phyloP scores from a whole-genome alignment of 805 yeast genomes.

The Kurtzmaniella fragi region DNA sequence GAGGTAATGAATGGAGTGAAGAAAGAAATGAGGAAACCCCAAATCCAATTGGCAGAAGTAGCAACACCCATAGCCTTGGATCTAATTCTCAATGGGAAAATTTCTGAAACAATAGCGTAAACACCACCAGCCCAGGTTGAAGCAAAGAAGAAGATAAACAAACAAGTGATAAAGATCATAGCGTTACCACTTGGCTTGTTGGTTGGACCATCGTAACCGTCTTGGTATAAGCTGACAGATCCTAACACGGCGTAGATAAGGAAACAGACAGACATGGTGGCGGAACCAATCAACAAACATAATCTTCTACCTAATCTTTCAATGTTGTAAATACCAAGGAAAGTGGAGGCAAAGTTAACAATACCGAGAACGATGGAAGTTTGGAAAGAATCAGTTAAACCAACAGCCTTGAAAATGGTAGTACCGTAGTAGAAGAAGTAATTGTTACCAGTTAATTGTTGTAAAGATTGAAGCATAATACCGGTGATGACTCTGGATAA shows the following conservation, averaged over 20 bases:
- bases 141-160: slow-evolving; percentile 64
- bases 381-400: slow-evolving; percentile 48
- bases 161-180: slow-evolving; percentile 62
- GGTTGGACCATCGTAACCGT: slow-evolving; percentile 35
- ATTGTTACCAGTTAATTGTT: slow-evolving; percentile 59
- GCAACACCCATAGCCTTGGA: slow-evolving; percentile 61
- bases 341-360: slow-evolving; percentile 52
- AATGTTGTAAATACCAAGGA: slow-evolving; percentile 45
- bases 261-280: slow-evolving; percentile 53
- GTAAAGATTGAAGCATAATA: slow-evolving; percentile 51
- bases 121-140: slow-evolving; percentile 75
- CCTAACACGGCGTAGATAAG: slow-evolving; percentile 60
- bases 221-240: slow-evolving; percentile 38
- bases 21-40: slow-evolving; percentile 59
- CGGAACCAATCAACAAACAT: slow-evolving; percentile 40
- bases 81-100: slow-evolving; percentile 63
- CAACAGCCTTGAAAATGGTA: slow-evolving; percentile 48
- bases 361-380: slow-evolving; percentile 52
- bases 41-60: slow-evolving; percentile 60
- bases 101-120: slow-evolving; percentile 61
- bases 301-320: slow-evolving; percentile 48
- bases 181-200: slow-evolving; percentile 50
- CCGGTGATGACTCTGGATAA: slow-evolving; percentile 54
- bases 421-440: slow-evolving; percentile 62
- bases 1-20: slow-evolving; percentile 62